phyloP scores from a whole-genome alignment of 2,329 filamentous ascomycete genomes.

The Aureobasidium sp. region DNA sequence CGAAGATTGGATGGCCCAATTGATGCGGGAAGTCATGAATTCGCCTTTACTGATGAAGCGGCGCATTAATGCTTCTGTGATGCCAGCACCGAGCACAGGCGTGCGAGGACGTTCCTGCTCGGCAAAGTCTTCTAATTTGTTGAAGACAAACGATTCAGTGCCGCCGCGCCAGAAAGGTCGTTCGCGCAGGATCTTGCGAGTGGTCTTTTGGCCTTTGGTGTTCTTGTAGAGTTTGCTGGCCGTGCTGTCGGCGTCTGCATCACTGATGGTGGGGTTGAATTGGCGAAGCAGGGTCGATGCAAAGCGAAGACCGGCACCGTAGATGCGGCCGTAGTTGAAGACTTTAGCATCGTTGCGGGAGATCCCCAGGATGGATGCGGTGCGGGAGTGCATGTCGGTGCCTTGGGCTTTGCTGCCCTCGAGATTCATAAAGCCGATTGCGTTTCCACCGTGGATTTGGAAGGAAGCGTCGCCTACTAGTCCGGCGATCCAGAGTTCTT shows the following conservation, averaged over 20 bases:
- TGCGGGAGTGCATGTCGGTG: conserved; percentile 90
- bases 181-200: conserved; percentile 62
- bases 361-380: conserved; percentile 85
- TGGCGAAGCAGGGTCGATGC: conserved; percentile 83
- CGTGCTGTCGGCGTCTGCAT: conserved; percentile 67
- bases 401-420: conserved; percentile 92
- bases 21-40: conserved; percentile 94
- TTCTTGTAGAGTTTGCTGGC: conserved; percentile 76
- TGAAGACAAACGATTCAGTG: conserved; percentile 97
- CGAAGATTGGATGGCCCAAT: conserved; percentile 97
- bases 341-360: conserved; percentile 93
- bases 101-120: conserved; percentile 88
- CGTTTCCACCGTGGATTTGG: conserved; percentile 89
- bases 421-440: conserved; percentile 97
- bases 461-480: conserved; percentile 92
- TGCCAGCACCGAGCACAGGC: conserved; percentile 86
- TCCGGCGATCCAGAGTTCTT: conserved; percentile 97
- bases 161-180: conserved; percentile 89
- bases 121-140: conserved; percentile 94
- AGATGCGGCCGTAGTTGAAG: conserved; percentile 98
- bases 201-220: conserved; percentile 86
- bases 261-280: conserved; percentile 80
- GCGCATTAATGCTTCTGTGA: conserved; percentile 89
- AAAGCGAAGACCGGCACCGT: conserved; percentile 94
- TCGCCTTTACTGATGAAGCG: conserved; percentile 81